phyloP scores from a whole-genome alignment of 352 stramenopile species.

The Phytopythium sindhum region DNA sequence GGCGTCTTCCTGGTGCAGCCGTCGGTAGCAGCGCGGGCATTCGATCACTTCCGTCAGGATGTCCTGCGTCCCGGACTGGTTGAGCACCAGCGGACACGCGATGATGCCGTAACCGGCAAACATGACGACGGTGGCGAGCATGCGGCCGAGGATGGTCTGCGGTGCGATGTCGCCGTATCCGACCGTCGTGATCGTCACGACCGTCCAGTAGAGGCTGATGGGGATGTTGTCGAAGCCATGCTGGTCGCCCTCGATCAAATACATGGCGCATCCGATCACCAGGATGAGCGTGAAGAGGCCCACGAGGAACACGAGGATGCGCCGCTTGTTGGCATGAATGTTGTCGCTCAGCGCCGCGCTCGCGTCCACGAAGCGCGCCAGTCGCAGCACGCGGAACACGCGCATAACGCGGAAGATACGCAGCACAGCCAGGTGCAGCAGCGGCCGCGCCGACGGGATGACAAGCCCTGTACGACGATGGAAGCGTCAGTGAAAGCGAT shows the following conservation, averaged over 20 bases:
- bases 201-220: constrained; percentile 84
- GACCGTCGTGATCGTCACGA: constrained; percentile 87
- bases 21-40: constrained; percentile 69
- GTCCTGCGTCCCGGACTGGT: constrained; percentile 47
- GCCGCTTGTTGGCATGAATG: constrained; percentile 75
- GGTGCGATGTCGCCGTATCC: constrained; percentile 85
- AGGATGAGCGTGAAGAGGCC: constrained; percentile 75
- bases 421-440: constrained; percentile 62
- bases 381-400: constrained; percentile 69
- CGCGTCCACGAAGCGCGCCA: constrained; percentile 72
- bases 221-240: constrained; percentile 86
- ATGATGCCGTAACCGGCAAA: constrained; percentile 86
- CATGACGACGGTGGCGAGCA: constrained; percentile 84
- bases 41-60: constrained; percentile 50
- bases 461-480: constrained; percentile 30
- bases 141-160: constrained; percentile 72
- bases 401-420: constrained; percentile 80
- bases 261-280: constrained; percentile 81
- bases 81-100: constrained; percentile 78
- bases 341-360: constrained; percentile 72
- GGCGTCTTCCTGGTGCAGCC: constrained; percentile 74
- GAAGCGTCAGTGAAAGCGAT: constrained; percentile 1
- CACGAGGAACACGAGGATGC: constrained; percentile 74
- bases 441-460: constrained; percentile 51
- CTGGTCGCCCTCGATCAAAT: constrained; percentile 78